Base-by-base conservation (phyloP, 768 basidiomycete genomes). In the Panaeolus papilionaceus region DNA sequence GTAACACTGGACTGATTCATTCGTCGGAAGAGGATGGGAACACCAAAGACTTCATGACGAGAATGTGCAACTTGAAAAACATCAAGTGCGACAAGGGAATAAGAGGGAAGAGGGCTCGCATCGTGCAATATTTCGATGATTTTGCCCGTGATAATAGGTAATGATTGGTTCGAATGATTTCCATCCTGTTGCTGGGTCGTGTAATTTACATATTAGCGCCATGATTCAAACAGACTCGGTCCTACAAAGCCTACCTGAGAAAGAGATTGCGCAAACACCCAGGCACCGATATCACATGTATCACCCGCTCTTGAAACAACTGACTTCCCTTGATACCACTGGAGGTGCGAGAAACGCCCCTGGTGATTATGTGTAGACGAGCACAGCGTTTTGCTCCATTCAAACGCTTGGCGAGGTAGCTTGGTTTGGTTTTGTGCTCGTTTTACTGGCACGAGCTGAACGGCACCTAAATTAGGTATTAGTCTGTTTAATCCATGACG, bases 91-190 rank as follows among this genome's bases (percentile, higher is more conserved):
- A 72, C 65, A 18, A 69, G 23, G 10, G 69, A 62, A 4, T 62
- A 42, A 3, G 37, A 18, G 26, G n/a, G 14, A 11, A 14, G 42
- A 12, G 18, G 1, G 14, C 18, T 28, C n/a, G 62, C 26, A 4
- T 72, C 62, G 39, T 68, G 49, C 10, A 75, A 37, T 20, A 73
- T 72, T 61, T 74, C 68, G 8, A 68, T 28, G 26, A 74, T 70
- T 7, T 62, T 63, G 3, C 70, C 39, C 7, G 39, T 40, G 10
- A 40, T 10, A 7, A 5, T 16, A 16, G 11, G 11, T 44, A 16
- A 44, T 14, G n/a, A 44, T 16, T 44, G 28, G 4, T n/a, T n/a
- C n/a, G n/a, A n/a, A n/a, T n/a, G n/a, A n/a, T n/a, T n/a, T n/a
- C n/a, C n/a, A n/a, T n/a, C n/a, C n/a, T n/a, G n/a, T n/a, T n/a